Evolutionary conservation across 2,329 filamentous ascomycete genomes (phyloP).

Genomic region (Pestalotiopsis sp.): DNA sequence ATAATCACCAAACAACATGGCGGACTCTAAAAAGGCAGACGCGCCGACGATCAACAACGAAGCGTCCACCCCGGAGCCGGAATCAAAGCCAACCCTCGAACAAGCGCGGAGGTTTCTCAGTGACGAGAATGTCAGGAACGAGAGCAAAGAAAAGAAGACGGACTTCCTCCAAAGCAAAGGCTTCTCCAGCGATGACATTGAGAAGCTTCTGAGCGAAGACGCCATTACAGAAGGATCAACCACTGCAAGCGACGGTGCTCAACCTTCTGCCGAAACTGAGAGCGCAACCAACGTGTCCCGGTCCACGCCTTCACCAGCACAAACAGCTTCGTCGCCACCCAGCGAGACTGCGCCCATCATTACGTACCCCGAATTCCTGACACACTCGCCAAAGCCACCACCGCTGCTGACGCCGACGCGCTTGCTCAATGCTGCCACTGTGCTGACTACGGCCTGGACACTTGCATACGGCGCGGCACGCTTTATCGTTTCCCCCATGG

Average conservation of each 20-base stretch:
- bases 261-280: background rate
- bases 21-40: constrained; percentile 1
- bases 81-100: constrained; percentile 48
- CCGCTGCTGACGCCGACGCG: constrained; percentile 65
- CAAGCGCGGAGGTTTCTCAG: constrained; percentile 77
- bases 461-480: constrained; percentile 73
- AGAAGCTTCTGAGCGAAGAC: constrained; percentile 57
- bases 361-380: constrained; percentile 72
- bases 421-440: constrained; percentile 62
- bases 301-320: background rate
- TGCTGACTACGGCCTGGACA: constrained; percentile 60
- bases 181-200: constrained; percentile 67
- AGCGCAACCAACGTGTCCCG: background rate
- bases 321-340: constrained; percentile 7
- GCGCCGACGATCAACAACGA: background rate
- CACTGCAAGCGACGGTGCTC: constrained; percentile 2
- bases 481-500: constrained; percentile 68
- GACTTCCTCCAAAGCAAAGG: constrained; percentile 81
- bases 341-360: constrained; percentile 62
- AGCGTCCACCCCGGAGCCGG: constrained; percentile 8
- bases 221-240: constrained; percentile 14
- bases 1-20: background rate
- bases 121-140: constrained; percentile 71
- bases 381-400: constrained; percentile 56
- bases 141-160: constrained; percentile 72